Evolutionary conservation across 129 eudicot species (phyloP).

Genomic region (Ambrosia artemisiifolia): DNA sequence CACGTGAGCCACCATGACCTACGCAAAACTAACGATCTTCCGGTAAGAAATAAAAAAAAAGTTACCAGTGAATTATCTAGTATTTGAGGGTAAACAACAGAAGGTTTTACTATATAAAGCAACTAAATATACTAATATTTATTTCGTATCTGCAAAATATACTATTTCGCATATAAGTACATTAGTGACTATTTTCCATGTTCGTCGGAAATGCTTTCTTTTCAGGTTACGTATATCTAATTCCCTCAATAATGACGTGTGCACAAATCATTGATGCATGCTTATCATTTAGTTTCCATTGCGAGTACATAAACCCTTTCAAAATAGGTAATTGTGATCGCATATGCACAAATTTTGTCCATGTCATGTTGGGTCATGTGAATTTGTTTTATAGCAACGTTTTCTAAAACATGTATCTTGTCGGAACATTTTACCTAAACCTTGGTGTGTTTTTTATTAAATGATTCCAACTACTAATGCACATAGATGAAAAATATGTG

Average conservation of each 20-base stretch:
- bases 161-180: not conserved
- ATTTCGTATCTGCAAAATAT: too few relatives aligned
- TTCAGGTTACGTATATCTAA: not conserved
- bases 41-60: not conserved
- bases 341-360: not conserved
- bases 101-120: not conserved
- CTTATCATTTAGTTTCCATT: not conserved
- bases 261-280: not conserved
- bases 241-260: not conserved
- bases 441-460: not conserved
- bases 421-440: not conserved
- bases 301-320: not conserved
- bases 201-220: not conserved
- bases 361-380: not conserved
- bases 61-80: not conserved
- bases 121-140: not conserved
- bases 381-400: not conserved
- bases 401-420: not conserved
- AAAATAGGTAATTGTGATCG: not conserved
- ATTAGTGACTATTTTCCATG: not conserved
- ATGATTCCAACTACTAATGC: not conserved
- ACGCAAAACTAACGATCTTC: conserved; percentile 9
- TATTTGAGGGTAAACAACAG: not conserved
- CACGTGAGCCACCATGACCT: conserved; percentile 99
- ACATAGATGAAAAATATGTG: not conserved